Conservation (phyloP, 2,329 filamentous ascomycete species). For the Rhexocercosporidium sp. region DNA sequence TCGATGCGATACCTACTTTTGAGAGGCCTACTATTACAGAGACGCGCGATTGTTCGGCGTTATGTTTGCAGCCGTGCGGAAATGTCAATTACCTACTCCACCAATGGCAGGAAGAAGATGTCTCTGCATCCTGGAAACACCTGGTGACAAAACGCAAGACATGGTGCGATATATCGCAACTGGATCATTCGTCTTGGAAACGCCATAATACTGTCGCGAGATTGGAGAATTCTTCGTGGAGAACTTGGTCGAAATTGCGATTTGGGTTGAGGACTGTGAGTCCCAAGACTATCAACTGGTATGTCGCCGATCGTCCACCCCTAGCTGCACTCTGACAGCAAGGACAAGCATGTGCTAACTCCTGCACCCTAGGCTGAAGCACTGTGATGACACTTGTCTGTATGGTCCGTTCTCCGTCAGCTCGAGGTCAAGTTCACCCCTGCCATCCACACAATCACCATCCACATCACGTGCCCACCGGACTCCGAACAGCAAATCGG, state of each 20-base stretch:
- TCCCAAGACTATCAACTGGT: conserved; percentile 21
- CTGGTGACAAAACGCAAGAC: conserved; percentile 10
- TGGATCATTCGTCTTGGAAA: conserved; percentile 14
- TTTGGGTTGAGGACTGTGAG: conserved; percentile 18
- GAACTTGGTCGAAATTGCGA: conserved; percentile 18
- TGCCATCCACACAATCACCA: not conserved
- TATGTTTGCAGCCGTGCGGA: conserved; percentile 15
- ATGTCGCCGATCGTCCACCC: not conserved
- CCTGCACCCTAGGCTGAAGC: conserved; percentile 21
- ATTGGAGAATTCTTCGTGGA: conserved; percentile 21
- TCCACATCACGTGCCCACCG: conserved; percentile 6
- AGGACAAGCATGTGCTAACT: not conserved
- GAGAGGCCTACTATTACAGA: not conserved
- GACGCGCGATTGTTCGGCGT: conserved; percentile 12
- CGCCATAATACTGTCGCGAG: conserved; percentile 17
- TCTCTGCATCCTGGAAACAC: conserved; percentile 20
- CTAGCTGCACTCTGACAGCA: not conserved
- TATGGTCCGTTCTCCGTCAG: conserved; percentile 24
- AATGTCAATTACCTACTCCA: conserved; percentile 22
- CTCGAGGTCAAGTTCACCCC: not conserved
- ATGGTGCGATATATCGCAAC: conserved; percentile 1
- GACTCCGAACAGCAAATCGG: conserved; percentile 2
- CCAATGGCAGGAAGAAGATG: conserved; percentile 19
- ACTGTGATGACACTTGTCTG: conserved; percentile 28
- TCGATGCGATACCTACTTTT: not conserved